Base-by-base conservation (phyloP, 805 yeast genomes). In the Metschnikowia baotianmanensis region DNA sequence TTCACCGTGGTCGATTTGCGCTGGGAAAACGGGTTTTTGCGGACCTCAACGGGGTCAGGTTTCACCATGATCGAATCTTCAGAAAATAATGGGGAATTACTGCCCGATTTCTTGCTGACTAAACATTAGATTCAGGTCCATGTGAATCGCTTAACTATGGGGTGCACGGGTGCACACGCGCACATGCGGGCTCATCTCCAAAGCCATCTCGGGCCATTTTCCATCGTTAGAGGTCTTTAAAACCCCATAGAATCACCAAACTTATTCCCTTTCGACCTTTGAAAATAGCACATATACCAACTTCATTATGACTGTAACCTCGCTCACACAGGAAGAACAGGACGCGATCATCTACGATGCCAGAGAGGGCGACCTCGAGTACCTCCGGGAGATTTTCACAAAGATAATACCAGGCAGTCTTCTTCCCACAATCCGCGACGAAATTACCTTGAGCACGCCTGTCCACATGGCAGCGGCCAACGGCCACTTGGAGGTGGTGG, bases 401-500 rank as follows among this genome's bases (percentile, higher is more conserved):
- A 77, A 77, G 38, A 69, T 77, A 37, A 75, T 77, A 36, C 72
- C 82, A 2, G 57, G 58, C 1, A 54, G 65, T 45, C 46, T 72
- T 55, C 48, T 57, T 46, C 48, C 52, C 39, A 57, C 51, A 4
- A 80, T 84, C 50, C 70, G 72, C 48, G 96, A 90, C 51, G 82
- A 79, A 34, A 68, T 61, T 38, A 73, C 90, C 2, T 60, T 72
- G 28, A 78, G 86, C 37, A 86, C 96, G 0, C 84, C 96, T 6
- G 66, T 93, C 36, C 99, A 93, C 59, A 86, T 87, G 90, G 97
- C 98, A 0, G 82, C 95, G 18, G 99, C 95, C 20, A 93, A 93
- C 63, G 99, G 97, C 1, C 95, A 91, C 59, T 48, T 68, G 4
- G 89, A 82, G 31, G 78, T 82, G 4, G 76, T 86, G 19, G 63